Conservation (phyloP, 208 protist genomes). For the Crithidia mellificae region DNA sequence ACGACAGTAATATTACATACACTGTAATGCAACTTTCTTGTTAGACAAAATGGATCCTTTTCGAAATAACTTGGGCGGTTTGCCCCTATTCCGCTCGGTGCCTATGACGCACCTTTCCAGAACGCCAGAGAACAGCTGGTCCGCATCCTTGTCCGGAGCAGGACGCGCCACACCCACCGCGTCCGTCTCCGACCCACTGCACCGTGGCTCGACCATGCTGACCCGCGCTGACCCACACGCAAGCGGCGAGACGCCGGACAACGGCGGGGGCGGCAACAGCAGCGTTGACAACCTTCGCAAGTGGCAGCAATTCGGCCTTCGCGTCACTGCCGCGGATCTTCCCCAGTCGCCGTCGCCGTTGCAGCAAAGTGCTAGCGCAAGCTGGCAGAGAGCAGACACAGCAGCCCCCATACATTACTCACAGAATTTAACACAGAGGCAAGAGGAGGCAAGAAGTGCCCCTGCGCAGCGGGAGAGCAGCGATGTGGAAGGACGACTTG, state of each 20-base stretch:
- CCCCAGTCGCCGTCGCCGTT: background rate
- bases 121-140: background rate
- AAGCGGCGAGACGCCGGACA: background rate
- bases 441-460: no score
- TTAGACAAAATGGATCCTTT: slow-evolving; percentile 27
- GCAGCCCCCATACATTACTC: no score
- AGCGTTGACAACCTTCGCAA: slow-evolving; percentile 20
- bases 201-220: background rate
- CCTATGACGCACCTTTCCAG: slow-evolving; percentile 32
- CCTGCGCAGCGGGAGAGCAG: no score
- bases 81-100: slow-evolving; percentile 21
- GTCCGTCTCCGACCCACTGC: background rate
- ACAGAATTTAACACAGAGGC: no score
- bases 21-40: background rate
- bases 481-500: no score
- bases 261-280: background rate
- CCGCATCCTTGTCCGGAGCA: background rate
- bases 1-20: background rate
- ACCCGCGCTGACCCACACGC: background rate
- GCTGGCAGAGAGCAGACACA: background rate
- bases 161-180: background rate
- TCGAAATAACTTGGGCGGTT: background rate
- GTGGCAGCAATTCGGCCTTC: slow-evolving; percentile 35
- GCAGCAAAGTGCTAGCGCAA: background rate
- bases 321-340: background rate